A percentile compares a stretch with the other conserved stretches of the same genome.
Evolutionary conservation across 495 filamentous ascomycete species (phyloP).

Genomic region (Diplogelasinospora grovesii): DNA sequence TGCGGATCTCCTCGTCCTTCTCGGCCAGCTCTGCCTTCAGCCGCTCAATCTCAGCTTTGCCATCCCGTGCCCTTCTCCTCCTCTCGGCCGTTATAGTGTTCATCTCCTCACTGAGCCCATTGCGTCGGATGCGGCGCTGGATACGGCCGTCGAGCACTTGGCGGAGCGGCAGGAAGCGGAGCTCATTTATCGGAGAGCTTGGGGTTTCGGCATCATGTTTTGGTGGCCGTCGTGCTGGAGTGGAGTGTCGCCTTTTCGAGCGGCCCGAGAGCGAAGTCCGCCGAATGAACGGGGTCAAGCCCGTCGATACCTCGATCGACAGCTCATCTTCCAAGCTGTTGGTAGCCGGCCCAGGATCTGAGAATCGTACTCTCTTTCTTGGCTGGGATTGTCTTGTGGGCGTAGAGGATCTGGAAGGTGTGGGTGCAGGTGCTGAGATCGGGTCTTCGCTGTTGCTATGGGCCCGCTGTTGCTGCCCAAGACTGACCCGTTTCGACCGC

Average conservation of each 20-base stretch:
- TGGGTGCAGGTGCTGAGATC: conserved; percentile 7
- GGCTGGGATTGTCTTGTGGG: conserved; percentile 17
- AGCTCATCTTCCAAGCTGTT: conserved; percentile 15
- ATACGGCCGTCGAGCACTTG: conserved; percentile 63
- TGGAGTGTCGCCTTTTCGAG: conserved; percentile 41
- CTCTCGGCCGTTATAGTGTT: conserved; percentile 58
- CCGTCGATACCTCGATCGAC: conserved; percentile 52
- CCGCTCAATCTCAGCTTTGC: conserved; percentile 36
- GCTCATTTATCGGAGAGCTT: conserved; percentile 25
- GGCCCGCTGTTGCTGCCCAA: background rate
- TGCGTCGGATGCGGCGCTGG: conserved; percentile 63
- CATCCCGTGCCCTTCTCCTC: conserved; percentile 32
- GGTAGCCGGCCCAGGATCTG: conserved; percentile 54
- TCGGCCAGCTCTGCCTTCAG: conserved; percentile 48
- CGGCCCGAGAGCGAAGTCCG: conserved; percentile 46
- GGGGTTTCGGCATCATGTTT: conserved; percentile 20
- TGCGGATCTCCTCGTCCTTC: conserved; percentile 42
- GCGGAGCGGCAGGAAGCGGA: conserved; percentile 57
- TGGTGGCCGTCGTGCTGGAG: conserved; percentile 20
- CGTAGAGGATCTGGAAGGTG: conserved; percentile 9
- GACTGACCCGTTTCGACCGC: conserved; percentile 18
- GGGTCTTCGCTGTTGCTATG: background rate
- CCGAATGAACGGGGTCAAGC: conserved; percentile 60
- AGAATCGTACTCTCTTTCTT: conserved; percentile 66
- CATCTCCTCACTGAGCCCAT: conserved; percentile 69